phyloP scores from a whole-genome alignment of 306 rosid genomes.

The Vigna angularis region DNA sequence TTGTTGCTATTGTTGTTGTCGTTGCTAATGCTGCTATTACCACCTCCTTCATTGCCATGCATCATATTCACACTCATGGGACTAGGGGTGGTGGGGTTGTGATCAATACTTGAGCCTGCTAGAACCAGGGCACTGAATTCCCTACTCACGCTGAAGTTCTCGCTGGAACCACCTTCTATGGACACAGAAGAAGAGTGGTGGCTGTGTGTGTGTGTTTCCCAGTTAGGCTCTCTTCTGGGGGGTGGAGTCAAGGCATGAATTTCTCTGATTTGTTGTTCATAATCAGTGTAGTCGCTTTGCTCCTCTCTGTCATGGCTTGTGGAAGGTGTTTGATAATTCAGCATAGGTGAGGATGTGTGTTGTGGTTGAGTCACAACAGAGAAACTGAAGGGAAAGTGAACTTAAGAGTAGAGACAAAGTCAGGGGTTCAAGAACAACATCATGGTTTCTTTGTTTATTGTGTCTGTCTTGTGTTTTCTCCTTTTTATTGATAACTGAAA shows the following conservation, averaged over 20 bases:
- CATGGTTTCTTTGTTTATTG: not conserved
- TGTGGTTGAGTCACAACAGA: constrained; percentile 18
- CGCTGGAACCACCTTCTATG: constrained; percentile 59
- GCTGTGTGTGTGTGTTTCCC: constrained; percentile 60
- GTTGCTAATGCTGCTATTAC: not conserved
- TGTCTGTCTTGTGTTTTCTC: not conserved
- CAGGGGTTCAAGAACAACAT: not conserved
- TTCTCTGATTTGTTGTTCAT: constrained; percentile 67
- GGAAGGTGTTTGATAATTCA: constrained; percentile 56
- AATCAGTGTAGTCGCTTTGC: not conserved
- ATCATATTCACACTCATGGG: constrained; percentile 2
- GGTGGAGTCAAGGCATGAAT: constrained; percentile 81
- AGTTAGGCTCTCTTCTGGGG: constrained; percentile 52
- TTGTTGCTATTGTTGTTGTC: constrained; percentile 21
- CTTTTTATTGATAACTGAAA: not conserved
- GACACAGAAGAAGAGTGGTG: constrained; percentile 64
- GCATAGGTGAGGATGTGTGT: constrained; percentile 50
- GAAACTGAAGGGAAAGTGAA: constrained; percentile 37
- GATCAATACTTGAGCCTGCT: constrained; percentile 73
- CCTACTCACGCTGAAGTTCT: constrained; percentile 82
- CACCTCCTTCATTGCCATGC: constrained; percentile 21
- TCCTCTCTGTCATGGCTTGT: constrained; percentile 47
- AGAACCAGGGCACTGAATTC: constrained; percentile 90
- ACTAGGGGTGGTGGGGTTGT: constrained; percentile 34
- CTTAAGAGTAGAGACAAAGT: not conserved